Base-by-base conservation (phyloP, 257 asterid genomes). In the Solanum bulbocastanum region DNA sequence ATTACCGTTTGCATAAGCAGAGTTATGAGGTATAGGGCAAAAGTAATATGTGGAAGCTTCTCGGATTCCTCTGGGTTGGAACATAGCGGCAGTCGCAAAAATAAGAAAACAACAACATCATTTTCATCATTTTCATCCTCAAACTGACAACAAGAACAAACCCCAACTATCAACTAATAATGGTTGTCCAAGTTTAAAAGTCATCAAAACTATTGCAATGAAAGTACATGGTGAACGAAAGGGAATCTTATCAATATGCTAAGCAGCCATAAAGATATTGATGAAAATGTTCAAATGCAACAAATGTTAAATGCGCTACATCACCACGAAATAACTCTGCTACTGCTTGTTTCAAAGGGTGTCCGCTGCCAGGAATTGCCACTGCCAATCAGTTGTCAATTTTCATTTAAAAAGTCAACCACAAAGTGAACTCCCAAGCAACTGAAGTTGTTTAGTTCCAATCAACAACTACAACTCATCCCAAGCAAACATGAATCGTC, bases 41-140 rank as follows among this genome's bases (percentile, higher is more conserved):
- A 44, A 44, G 27, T 79, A 58, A 44, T 44, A 44, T 27, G 10
- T 79, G 39, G 40, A 79, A 96, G 98, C 88, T 96, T 94, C 90
- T 93, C 94, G 58, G 94, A 96, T 93, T 96, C 99, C 87, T 92
- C 94, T 74, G 33, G 75, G 87, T 96, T 96, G 42, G 98, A n/a
- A 16, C 85, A 68, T 39, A 75, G 58, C 6, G 35, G 12, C 35
- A 75, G 11, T 23, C 22, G 10, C 10, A 10, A 75, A 75, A n/a
- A n/a, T n/a, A n/a, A n/a, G n/a, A n/a, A n/a, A n/a, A n/a, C n/a
- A n/a, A n/a, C n/a, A n/a, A n/a, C n/a, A n/a, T n/a, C n/a, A n/a
- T n/a, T 87, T 49, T 33, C 78, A 88, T 92, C 90, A 93, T 84
- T 89, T 88, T 90, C 91, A 88, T 86, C 88, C 69, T 87, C 72